Evolutionary conservation across 176 grass and related monocot genomes (phyloP).

Genomic region (Juncus inflexus): DNA sequence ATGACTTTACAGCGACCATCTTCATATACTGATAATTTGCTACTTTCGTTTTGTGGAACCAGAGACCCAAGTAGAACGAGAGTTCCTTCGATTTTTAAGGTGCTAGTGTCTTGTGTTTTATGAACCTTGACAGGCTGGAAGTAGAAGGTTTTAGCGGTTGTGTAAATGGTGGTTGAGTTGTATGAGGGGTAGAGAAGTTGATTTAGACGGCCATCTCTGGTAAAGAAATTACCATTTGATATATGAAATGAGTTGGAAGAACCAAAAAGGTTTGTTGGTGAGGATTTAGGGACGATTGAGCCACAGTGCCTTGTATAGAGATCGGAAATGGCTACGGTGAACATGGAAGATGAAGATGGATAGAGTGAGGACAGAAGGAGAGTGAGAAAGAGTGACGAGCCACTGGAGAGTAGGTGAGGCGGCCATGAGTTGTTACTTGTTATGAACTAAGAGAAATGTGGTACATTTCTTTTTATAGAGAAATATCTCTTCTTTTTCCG

Average conservation of each 20-base stretch:
- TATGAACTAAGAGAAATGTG: no score
- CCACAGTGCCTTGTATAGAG: constrained; percentile 48
- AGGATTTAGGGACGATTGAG: constrained; percentile 27
- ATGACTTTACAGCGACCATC: constrained; percentile 25
- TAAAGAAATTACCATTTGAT: constrained; percentile 51
- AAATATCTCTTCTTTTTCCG: no score
- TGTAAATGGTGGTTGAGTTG: constrained; percentile 37
- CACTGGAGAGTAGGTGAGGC: no score
- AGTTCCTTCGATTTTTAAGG: constrained; percentile 54
- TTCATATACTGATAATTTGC: constrained; percentile 33
- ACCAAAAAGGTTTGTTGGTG: neutral
- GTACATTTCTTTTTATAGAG: no score
- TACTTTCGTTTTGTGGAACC: neutral
- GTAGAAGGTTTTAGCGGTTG: neutral
- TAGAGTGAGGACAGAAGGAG: constrained; percentile 25
- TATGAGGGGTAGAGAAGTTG: constrained; percentile 32
- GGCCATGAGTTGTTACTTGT: no score
- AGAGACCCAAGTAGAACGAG: constrained; percentile 40
- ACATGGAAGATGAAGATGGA: neutral
- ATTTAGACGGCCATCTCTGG: constrained; percentile 32
- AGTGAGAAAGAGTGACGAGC: no score
- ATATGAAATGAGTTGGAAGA: constrained; percentile 28
- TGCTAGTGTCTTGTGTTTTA: constrained; percentile 33
- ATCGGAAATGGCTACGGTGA: neutral
- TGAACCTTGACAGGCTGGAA: constrained; percentile 39